phyloP scores from a whole-genome alignment of 1,284 basidiomycete species.

The Cutaneotrichosporon mucoides region DNA sequence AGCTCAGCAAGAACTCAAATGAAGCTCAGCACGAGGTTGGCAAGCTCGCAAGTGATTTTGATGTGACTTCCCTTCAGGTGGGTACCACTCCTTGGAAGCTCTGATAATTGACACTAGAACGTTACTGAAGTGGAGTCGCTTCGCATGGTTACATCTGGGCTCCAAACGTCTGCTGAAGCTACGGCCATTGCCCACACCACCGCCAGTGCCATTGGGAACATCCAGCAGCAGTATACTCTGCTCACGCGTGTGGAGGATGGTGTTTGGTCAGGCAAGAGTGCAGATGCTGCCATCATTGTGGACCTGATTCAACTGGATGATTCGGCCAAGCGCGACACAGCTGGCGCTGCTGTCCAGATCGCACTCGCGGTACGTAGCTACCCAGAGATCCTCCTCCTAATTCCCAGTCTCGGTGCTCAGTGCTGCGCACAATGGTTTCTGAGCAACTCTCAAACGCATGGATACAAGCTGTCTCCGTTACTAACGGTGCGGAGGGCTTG shows the following conservation, averaged over 20 bases:
- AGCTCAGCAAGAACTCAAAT: neutral
- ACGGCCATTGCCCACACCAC: neutral
- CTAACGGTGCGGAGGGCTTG: neutral
- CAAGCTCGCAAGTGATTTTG: neutral
- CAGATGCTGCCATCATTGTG: neutral
- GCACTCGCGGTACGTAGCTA: neutral
- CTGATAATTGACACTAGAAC: neutral
- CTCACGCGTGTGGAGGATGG: neutral
- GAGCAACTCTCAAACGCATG: conserved; percentile 24
- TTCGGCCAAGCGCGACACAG: neutral
- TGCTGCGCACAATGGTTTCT: conserved; percentile 3
- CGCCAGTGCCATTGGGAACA: neutral
- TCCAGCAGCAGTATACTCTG: neutral
- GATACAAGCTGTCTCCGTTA: conserved; percentile 15
- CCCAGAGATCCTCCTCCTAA: neutral
- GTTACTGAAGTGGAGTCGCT: neutral
- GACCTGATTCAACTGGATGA: neutral
- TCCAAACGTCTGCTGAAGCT: neutral
- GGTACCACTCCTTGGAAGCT: neutral
- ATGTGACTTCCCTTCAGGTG: neutral
- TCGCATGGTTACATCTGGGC: neutral
- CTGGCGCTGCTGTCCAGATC: neutral
- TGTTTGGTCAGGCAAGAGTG: neutral
- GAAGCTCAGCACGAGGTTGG: neutral
- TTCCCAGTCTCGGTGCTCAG: neutral